These are phyloP conservation scores for Carallia pectinifolia DNA, from an alignment of 345 rosid species.

Conservation along the genomic window DNA sequence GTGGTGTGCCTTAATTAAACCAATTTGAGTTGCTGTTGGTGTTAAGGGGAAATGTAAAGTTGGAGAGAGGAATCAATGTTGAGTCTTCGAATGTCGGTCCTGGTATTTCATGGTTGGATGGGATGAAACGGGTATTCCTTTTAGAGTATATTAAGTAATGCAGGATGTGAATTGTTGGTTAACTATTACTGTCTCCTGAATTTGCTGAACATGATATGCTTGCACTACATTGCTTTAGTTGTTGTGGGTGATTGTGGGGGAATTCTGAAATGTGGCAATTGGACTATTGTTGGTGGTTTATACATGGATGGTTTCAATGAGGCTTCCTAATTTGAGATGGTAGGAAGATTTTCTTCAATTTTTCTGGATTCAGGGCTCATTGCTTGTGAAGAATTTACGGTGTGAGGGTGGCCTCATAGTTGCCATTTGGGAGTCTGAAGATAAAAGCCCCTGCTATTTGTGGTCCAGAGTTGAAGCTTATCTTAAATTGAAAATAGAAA, in stretches of 20 bases:
- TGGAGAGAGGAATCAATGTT: conserved; percentile 18
- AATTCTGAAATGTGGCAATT: conserved; percentile 1
- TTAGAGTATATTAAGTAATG: background rate
- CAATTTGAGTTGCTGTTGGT: conserved; percentile 23
- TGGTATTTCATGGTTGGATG: conserved; percentile 9
- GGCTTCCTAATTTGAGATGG: too few relatives aligned
- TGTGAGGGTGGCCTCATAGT: too few relatives aligned
- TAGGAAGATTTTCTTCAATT: too few relatives aligned
- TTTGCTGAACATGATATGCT: conserved; percentile 7
- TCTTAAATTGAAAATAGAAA: too few relatives aligned
- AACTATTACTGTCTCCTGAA: background rate
- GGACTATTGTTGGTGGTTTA: background rate
- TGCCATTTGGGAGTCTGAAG: too few relatives aligned
- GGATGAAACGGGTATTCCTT: conserved; percentile 14
- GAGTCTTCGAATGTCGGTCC: conserved; percentile 9
- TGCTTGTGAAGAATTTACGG: too few relatives aligned
- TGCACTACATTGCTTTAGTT: conserved; percentile 1
- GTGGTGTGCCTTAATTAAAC: background rate
- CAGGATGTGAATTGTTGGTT: background rate
- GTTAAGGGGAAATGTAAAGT: conserved; percentile 9
- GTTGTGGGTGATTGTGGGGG: conserved; percentile 5
- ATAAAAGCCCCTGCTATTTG: too few relatives aligned
- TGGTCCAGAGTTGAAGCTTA: too few relatives aligned
- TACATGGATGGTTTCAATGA: too few relatives aligned
- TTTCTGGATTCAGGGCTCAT: too few relatives aligned